Base-by-base conservation (phyloP, 164 flowering plant genomes). In the Kingdonia uniflora region DNA sequence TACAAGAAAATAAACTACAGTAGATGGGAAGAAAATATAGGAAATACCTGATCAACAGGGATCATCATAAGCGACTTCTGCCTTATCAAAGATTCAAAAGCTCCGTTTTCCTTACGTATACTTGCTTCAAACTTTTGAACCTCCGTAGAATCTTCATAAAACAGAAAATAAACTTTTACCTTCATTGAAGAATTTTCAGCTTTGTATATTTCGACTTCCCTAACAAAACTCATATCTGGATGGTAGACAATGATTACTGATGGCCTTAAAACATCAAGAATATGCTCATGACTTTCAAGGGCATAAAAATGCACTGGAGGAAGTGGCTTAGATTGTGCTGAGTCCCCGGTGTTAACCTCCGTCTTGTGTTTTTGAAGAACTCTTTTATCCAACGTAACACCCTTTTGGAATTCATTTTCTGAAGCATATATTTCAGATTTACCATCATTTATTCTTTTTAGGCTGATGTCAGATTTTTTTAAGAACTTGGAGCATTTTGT, bases 121-220 rank as follows among this genome's bases (percentile, higher is more conserved):
- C 95, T 82, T n/a, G 97, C 99, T 73, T 92, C 95, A 74, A 88
- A 92, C 69, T 92, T 92, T 55, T 80, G 87, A 19, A 86, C 87
- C 66, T 92, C 99, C 19, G 89, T 81, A 22, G 99, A 92, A 57
- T 82, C 85, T 68, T 92, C 99, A 63, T 92, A 88, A 63, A 92
- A 92, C 24, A 92, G 79, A 70, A 94, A 94, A 69, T 84, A 89
- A 25, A 94, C 87, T 77, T 83, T 86, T 71, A 89, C 55, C 54
- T 62, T 75, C 61, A 51, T 76, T 6, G 68, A 68, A 29, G 97
- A 95, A 73, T 89, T 83, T 58, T 89, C 92, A 52, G 96, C 85
- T 74, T 84, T 87, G 62, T 84, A 90, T 29, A 94, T 63, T 76
- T 94, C 96, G 61, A 94, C 77, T 69, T 89, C 89, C 68, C 99